Percentiles rank a stretch among this genome's conserved stretches.
phyloP scores from a whole-genome alignment of 2,329 filamentous ascomycete genomes.

The Cladosporium oxysporum region DNA sequence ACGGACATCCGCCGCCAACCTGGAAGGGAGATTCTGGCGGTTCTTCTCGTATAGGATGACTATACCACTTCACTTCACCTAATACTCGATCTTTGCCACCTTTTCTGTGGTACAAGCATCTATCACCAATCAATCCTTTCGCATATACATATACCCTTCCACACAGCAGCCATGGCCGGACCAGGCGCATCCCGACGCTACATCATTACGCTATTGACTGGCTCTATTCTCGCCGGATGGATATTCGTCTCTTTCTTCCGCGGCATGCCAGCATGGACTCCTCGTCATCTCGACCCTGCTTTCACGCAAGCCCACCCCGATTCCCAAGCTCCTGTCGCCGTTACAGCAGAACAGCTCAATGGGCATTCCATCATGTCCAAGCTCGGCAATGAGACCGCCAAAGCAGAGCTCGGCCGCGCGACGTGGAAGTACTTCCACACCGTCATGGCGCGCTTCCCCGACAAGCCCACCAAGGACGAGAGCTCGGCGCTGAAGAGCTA shows the following conservation, averaged over 20 bases:
- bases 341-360: background rate
- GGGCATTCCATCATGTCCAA: slow-evolving; percentile 77
- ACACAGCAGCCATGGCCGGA: slow-evolving; percentile 19
- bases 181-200: slow-evolving; percentile 38
- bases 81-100: slow-evolving; percentile 11
- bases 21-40: background rate
- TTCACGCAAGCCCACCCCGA: background rate
- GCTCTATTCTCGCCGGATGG: slow-evolving; percentile 58
- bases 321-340: background rate
- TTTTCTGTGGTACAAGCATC: slow-evolving; percentile 4
- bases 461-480: slow-evolving; percentile 62
- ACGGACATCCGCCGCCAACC: background rate
- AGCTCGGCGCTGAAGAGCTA: slow-evolving; percentile 60
- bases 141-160: background rate
- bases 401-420: slow-evolving; percentile 66
- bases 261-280: slow-evolving; percentile 35
- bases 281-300: slow-evolving; percentile 23
- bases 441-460: slow-evolving; percentile 66
- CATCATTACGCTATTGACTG: slow-evolving; percentile 52
- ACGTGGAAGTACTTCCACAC: slow-evolving; percentile 69
- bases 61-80: slow-evolving; percentile 2
- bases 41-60: background rate
- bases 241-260: slow-evolving; percentile 62
- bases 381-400: slow-evolving; percentile 78
- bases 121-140: background rate